Base-by-base conservation (phyloP, 805 yeast species). In the Monosporozyma yasuniensis region DNA sequence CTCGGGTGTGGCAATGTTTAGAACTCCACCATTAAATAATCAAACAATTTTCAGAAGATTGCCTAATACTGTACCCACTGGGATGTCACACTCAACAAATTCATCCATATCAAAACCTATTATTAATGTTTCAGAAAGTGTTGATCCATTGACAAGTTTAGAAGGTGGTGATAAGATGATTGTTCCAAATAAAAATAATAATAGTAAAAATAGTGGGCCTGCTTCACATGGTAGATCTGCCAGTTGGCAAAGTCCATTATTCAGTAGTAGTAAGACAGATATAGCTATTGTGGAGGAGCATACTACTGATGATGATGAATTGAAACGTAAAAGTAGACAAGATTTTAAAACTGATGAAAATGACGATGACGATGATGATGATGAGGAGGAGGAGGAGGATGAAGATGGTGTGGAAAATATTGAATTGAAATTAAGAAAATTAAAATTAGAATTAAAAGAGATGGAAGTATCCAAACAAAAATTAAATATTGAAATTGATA, bases 401-500 rank as follows among this genome's bases (percentile, higher is more conserved):
- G 54, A 53, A 22, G 54, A 49, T 32, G 69, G 64, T 10, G 38
- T 61, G 12, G 56, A 52, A 5, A 57, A 54, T n/a, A 52, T 63
- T 50, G 68, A 68, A 53, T 50, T 76, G 53, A 59, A 67, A 22
- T 54, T 77, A 48, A 68, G 74, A 47, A 59, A 66, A n/a, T 49
- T 77, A 50, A 74, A 71, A 47, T 56, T 64, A 35, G 75, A 72
- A 52, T 56, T 81, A 11, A 60, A 65, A 14, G 64, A 64, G 39
- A 72, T 75, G 52, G 70, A 72, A 35, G 61, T 71, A 1, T 66
- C 71, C 1, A 79, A 76, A 54, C 71, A 74, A 2, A 63, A 63
- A 5, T 55, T 83, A 34, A 50, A 69, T 19, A 70, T 67, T 42
- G 88, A 84, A 38, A 72, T 84, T 12, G 75, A 72, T 45, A 74